Evolutionary conservation across 768 basidiomycete species (phyloP).

Genomic region (Amanita rimosa): DNA sequence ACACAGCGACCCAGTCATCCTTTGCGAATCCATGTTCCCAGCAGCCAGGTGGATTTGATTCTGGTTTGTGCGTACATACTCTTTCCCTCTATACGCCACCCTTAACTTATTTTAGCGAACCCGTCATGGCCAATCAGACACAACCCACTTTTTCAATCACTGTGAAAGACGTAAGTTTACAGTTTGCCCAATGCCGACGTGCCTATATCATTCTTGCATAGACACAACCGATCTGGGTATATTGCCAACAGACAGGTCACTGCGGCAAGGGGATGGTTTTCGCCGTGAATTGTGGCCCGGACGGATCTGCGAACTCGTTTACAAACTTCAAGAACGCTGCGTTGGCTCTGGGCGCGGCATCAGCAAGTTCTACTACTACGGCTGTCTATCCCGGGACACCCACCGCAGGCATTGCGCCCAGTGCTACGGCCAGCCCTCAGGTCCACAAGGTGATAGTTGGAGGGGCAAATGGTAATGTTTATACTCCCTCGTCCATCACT

Average conservation of each 20-base stretch:
- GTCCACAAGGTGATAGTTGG: conserved; percentile 49
- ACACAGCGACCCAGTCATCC: conserved; percentile 40
- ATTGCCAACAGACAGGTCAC: conserved; percentile 46
- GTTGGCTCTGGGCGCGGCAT: conserved; percentile 40
- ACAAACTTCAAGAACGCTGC: conserved; percentile 48
- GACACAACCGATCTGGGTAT: conserved; percentile 50
- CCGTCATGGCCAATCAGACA: conserved; percentile 40
- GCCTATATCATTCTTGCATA: conserved; percentile 9
- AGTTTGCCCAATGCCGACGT: not conserved
- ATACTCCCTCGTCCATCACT: conserved; percentile 36
- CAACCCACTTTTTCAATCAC: conserved; percentile 40
- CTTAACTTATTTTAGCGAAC: conserved; percentile 24
- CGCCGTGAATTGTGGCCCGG: conserved; percentile 48
- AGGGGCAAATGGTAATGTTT: conserved; percentile 32
- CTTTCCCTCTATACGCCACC: not conserved
- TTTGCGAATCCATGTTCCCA: conserved; percentile 42
- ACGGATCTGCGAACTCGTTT: conserved; percentile 48
- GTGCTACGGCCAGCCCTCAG: conserved; percentile 39
- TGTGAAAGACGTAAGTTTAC: conserved; percentile 29
- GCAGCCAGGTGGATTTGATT: conserved; percentile 40
- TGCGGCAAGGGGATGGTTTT: conserved; percentile 61
- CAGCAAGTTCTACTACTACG: conserved; percentile 32
- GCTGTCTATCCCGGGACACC: conserved; percentile 12
- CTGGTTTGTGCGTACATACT: conserved; percentile 39
- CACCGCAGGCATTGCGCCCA: conserved; percentile 11